Evolutionary conservation across 768 basidiomycete genomes (phyloP), one percentile per base, ranked within the genome.

Genomic region (Sporobolomyces roseus): DNA sequence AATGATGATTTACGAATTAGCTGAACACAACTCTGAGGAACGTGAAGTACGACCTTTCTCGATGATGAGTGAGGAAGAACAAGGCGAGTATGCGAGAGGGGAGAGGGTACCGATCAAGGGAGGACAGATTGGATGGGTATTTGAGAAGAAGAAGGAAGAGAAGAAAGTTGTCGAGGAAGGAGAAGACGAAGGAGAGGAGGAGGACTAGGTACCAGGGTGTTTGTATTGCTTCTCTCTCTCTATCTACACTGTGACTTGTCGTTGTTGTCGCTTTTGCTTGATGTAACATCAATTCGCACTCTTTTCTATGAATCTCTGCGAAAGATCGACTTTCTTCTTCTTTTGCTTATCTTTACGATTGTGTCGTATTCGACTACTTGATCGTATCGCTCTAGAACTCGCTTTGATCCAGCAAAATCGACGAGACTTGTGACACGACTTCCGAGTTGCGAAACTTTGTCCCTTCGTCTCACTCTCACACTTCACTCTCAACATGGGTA

Each of bases 1-100:
- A 12, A 81, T 79, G 56, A 79, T 89, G 29, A 54, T 76, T 43
- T 63, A 49, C 48, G 0, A 33, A 10, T 41, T 63, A 17, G n/a
- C 4, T 1, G 25, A 33, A 6, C 61, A 46, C 5, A 17, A 29
- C 29, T 27, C 25, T 5, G 19, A 16, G 9, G 61, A 53, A 17
- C 32, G 25, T 13, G 5, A 1, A 1, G 12, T 63, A 10, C 3
- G 32, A 5, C 25, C 50, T 45, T 12, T 59, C 33, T 38, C 23
- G 2, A n/a, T 59, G 35, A 58, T 50, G 13, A 12, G 12, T 19
- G 52, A 64, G 19, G 19, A n/a, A 27, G 52, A 46, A 7, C 9
- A 43, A 36, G 27, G 5, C 16, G 33, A 19, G 10, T 33, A 4
- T 9, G 51, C 10, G 9, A 5, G 30, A 19, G 50, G 62, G 29